phyloP scores from a whole-genome alignment of 352 stramenopile genomes.

The Plasmopara halstedii region DNA sequence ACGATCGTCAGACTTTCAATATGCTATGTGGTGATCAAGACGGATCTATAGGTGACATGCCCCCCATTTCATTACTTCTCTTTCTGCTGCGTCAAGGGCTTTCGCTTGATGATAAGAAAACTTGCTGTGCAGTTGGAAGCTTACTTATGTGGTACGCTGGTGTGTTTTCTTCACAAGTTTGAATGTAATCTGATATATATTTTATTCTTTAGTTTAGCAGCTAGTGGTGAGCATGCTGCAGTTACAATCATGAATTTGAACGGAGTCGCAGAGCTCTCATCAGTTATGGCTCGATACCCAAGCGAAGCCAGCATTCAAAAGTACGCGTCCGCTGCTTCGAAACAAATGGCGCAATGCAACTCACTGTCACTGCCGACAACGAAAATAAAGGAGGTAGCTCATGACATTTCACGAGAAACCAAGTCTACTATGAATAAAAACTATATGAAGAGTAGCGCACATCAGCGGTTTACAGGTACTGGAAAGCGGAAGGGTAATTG shows the following conservation, averaged over 20 bases:
- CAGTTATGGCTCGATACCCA: constrained; percentile 62
- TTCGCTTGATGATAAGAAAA: constrained; percentile 75
- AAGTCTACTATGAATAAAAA: constrained; percentile 24
- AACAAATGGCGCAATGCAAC: constrained; percentile 49
- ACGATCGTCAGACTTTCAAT: constrained; percentile 44
- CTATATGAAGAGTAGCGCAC: constrained; percentile 3
- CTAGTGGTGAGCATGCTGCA: constrained; percentile 43
- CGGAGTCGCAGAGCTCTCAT: constrained; percentile 61
- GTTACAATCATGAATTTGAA: constrained; percentile 48
- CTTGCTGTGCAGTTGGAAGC: constrained; percentile 60
- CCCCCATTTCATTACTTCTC: constrained; percentile 59
- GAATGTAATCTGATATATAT: not conserved
- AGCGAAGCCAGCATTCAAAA: constrained; percentile 63
- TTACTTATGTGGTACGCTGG: constrained; percentile 59
- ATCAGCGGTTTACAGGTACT: constrained; percentile 4
- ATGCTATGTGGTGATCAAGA: constrained; percentile 39
- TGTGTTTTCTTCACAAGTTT: not conserved
- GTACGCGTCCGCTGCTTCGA: constrained; percentile 47
- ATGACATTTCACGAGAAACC: constrained; percentile 35
- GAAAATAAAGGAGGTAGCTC: constrained; percentile 32
- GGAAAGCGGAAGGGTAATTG: constrained; percentile 27
- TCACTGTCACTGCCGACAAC: constrained; percentile 29
- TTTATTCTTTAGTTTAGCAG: constrained; percentile 31
- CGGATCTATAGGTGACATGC: constrained; percentile 34
- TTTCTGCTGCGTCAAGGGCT: constrained; percentile 65